A percentile compares a stretch with the other conserved stretches of the same genome.
Conservation (phyloP, 2,329 filamentous ascomycete species). For the Aspergillus jensenii region DNA sequence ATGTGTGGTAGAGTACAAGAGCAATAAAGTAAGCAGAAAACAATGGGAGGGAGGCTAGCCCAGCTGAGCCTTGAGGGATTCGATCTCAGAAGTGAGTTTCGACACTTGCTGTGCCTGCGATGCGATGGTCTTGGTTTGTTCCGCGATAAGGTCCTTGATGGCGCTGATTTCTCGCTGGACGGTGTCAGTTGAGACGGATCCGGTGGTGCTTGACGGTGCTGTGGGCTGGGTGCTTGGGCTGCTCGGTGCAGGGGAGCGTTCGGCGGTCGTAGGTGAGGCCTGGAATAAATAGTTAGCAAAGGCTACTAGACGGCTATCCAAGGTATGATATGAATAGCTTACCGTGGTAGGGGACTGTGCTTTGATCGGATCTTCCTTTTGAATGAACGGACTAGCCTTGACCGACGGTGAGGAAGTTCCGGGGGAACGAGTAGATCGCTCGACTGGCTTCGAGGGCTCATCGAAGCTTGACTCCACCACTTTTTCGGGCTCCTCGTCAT, state of each 20-base stretch:
- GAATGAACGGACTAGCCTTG: conserved; percentile 30
- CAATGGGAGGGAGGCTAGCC: conserved; percentile 35
- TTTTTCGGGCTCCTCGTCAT: conserved; percentile 61
- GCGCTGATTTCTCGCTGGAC: conserved; percentile 69
- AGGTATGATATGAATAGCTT: conserved; percentile 8
- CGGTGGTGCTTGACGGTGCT: conserved; percentile 31
- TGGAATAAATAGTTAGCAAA: conserved; percentile 5
- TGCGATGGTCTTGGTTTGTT: conserved; percentile 74
- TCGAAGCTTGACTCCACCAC: conserved; percentile 81
- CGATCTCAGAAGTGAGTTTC: conserved; percentile 69
- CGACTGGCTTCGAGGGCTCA: conserved; percentile 73
- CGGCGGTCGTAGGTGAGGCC: conserved; percentile 16
- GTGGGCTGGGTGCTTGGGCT: conserved; percentile 38
- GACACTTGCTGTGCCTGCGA: conserved; percentile 76
- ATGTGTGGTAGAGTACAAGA: conserved; percentile 1
- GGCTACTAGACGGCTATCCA: neutral
- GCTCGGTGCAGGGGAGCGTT: conserved; percentile 31
- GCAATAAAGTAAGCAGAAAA: neutral
- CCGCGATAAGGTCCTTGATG: conserved; percentile 75
- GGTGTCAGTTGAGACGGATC: conserved; percentile 44
- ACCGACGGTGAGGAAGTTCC: conserved; percentile 26
- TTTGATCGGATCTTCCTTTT: conserved; percentile 27
- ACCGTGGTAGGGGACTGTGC: conserved; percentile 26
- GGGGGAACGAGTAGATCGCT: conserved; percentile 52
- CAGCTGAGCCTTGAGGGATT: conserved; percentile 76